Evolutionary conservation across 306 rosid species (phyloP).

Genomic region (Arachis stenosperma): DNA sequence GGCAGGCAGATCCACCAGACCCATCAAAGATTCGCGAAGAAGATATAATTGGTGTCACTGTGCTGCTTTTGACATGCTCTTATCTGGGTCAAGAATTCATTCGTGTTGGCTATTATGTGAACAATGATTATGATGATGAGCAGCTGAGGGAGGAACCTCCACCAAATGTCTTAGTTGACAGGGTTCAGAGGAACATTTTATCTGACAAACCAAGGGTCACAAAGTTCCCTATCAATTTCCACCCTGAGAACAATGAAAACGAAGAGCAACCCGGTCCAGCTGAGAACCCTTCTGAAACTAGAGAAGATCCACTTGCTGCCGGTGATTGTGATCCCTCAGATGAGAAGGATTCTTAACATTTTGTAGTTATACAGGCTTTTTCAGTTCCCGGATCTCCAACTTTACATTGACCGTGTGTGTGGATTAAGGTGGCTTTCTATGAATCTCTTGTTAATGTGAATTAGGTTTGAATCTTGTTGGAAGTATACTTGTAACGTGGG

Average conservation of each 20-base stretch:
- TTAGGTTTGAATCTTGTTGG: conserved; percentile 35
- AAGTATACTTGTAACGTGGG: conserved; percentile 35
- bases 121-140: conserved; percentile 92
- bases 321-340: conserved; percentile 46
- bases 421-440: conserved; percentile 38
- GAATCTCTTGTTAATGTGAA: conserved; percentile 35
- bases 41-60: conserved; percentile 89
- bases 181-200: conserved; percentile 86
- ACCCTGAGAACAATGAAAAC: conserved; percentile 59
- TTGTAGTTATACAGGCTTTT: conserved; percentile 42
- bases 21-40: conserved; percentile 92
- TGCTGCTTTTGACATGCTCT: conserved; percentile 82
- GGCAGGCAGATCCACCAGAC: conserved; percentile 92
- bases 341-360: conserved; percentile 47
- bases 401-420: conserved; percentile 32
- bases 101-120: conserved; percentile 89
- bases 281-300: conserved; percentile 50
- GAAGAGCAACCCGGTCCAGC: conserved; percentile 57
- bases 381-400: conserved; percentile 34
- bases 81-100: conserved; percentile 89
- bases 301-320: conserved; percentile 45
- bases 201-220: conserved; percentile 95
- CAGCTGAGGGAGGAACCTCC: conserved; percentile 96
- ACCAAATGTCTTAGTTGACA: conserved; percentile 67
- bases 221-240: conserved; percentile 78